Evolutionary conservation across 148 eudicot genomes (phyloP).

Genomic region (Amaranthus palmeri): DNA sequence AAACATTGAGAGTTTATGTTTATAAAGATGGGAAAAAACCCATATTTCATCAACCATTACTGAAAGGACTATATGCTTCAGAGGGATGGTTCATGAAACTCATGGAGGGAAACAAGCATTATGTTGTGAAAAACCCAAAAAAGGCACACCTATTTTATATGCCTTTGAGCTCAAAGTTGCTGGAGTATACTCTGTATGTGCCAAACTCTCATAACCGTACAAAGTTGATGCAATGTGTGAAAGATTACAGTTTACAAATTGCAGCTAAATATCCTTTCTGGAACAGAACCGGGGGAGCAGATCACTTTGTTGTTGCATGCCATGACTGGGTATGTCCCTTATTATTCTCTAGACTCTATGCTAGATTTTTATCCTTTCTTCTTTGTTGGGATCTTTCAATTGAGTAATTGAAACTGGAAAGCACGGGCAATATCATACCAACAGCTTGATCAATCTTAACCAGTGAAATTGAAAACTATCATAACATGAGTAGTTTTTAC

Average conservation of each 20-base stretch:
- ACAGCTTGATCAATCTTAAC: not conserved
- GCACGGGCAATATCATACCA: not conserved
- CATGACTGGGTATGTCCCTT: constrained; percentile 76
- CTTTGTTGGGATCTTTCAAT: not conserved
- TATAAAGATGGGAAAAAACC: constrained; percentile 81
- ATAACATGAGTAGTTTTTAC: too few relatives aligned
- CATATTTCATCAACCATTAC: constrained; percentile 81
- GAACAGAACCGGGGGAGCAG: constrained; percentile 86
- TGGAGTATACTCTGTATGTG: constrained; percentile 51
- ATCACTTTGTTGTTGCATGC: constrained; percentile 91
- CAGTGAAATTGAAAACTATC: too few relatives aligned
- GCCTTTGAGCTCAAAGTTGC: constrained; percentile 83
- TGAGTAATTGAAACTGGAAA: not conserved
- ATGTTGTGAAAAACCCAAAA: constrained; percentile 55
- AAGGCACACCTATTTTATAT: constrained; percentile 83
- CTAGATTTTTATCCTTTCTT: not conserved
- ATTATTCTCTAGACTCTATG: not conserved
- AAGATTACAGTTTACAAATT: constrained; percentile 51
- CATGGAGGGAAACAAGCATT: constrained; percentile 69
- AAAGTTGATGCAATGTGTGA: constrained; percentile 49
- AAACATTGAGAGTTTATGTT: constrained; percentile 59
- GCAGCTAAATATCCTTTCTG: constrained; percentile 76
- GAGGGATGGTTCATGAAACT: constrained; percentile 99
- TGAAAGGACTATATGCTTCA: constrained; percentile 86
- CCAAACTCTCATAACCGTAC: constrained; percentile 60